Evolutionary conservation across 257 asterid genomes (phyloP).

Genomic region (Perilla frutescens): DNA sequence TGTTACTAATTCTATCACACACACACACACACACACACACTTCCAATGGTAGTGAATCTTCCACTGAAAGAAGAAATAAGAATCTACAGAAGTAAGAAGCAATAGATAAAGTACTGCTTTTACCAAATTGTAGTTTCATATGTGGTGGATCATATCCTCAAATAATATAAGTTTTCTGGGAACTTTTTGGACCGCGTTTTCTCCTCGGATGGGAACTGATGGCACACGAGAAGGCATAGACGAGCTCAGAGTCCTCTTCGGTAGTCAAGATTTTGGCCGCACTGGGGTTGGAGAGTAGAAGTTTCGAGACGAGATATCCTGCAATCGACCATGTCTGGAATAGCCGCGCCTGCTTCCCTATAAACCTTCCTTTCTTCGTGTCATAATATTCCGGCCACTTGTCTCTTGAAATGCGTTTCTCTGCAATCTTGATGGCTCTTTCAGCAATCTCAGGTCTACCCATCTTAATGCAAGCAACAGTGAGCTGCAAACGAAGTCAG

Average conservation of each 20-base stretch:
- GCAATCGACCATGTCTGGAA: slow-evolving; percentile 81
- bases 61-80: background rate
- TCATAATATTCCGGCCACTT: slow-evolving; percentile 84
- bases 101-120: background rate
- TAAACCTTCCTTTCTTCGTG: slow-evolving; percentile 66
- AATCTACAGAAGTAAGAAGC: background rate
- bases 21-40: background rate
- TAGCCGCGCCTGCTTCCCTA: slow-evolving; percentile 69
- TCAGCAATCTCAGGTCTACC: slow-evolving; percentile 74
- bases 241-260: slow-evolving; percentile 72
- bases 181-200: slow-evolving; percentile 65
- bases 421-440: slow-evolving; percentile 66
- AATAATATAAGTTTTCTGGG: slow-evolving; percentile 55
- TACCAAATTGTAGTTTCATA: background rate
- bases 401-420: slow-evolving; percentile 62
- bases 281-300: slow-evolving; percentile 56
- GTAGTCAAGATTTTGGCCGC: slow-evolving; percentile 60
- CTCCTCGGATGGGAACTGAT: slow-evolving; percentile 59
- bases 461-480: slow-evolving; percentile 80
- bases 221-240: slow-evolving; percentile 70
- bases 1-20: background rate
- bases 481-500: slow-evolving; percentile 53
- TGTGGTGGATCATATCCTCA: slow-evolving; percentile 34
- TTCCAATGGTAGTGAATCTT: background rate
- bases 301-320: slow-evolving; percentile 71